phyloP scores from a whole-genome alignment of 768 basidiomycete genomes.

The Coprinellus aureogranulatus region DNA sequence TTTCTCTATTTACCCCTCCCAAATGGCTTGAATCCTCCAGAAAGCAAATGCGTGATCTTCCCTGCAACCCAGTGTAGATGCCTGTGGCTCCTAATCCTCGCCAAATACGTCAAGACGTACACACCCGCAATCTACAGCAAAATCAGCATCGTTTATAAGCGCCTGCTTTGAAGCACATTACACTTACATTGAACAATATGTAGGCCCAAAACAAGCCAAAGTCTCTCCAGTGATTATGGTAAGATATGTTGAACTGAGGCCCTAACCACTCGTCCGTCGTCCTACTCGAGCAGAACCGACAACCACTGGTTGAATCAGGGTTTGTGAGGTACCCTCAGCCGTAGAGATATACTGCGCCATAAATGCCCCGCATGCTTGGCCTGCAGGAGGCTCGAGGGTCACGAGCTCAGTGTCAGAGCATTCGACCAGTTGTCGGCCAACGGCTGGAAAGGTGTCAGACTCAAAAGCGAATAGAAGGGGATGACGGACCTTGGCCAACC shows the following conservation, averaged over 20 bases:
- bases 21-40: too few species aligned
- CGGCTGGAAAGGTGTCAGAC: slow-evolving; percentile 35
- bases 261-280: slow-evolving; percentile 57
- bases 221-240: slow-evolving; percentile 50
- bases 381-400: slow-evolving; percentile 54
- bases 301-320: slow-evolving; percentile 45
- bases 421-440: slow-evolving; percentile 46
- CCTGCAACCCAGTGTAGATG: slow-evolving; percentile 1
- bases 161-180: too few species aligned
- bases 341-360: slow-evolving; percentile 47
- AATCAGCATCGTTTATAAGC: background rate
- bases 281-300: slow-evolving; percentile 53
- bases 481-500: slow-evolving; percentile 44
- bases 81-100: slow-evolving; percentile 41
- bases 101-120: slow-evolving; percentile 56
- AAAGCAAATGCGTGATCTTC: background rate
- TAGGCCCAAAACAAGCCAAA: slow-evolving; percentile 51
- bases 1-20: too few species aligned
- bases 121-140: slow-evolving; percentile 38
- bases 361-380: slow-evolving; percentile 55
- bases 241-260: slow-evolving; percentile 58
- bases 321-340: slow-evolving; percentile 64
- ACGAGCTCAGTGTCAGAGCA: slow-evolving; percentile 66
- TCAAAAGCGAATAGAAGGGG: slow-evolving; percentile 26
- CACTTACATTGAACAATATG: slow-evolving; percentile 45